These are phyloP conservation scores for Orychophragmus violaceus DNA, from an alignment of 345 rosid genomes.

Conservation along the genomic window DNA sequence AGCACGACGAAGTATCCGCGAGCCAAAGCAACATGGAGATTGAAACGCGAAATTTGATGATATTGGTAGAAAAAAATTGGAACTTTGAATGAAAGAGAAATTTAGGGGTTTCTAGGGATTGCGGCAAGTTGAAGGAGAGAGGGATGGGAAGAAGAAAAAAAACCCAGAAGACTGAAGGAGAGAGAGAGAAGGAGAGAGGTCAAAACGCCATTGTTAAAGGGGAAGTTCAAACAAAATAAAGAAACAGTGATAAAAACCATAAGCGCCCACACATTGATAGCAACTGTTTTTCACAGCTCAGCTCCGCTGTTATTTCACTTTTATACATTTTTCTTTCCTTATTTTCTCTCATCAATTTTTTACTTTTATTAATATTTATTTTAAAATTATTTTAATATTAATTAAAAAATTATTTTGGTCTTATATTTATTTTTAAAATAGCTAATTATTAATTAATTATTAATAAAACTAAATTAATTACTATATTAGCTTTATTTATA, in stretches of 20 bases:
- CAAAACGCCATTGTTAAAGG: conserved; percentile 36
- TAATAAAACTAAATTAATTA: too few species aligned
- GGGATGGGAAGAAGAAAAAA: conserved; percentile 37
- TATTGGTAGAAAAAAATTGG: conserved; percentile 30
- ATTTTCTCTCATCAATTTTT: conserved; percentile 12
- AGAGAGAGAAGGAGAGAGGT: conserved; percentile 4
- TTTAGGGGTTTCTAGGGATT: conserved; percentile 30
- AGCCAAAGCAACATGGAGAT: conserved; percentile 26
- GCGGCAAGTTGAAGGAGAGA: conserved; percentile 40
- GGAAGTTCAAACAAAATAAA: conserved; percentile 26
- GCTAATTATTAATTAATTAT: too few species aligned
- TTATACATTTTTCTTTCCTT: neutral
- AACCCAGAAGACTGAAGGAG: conserved; percentile 25
- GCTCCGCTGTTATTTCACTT: conserved; percentile 34
- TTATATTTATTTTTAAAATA: too few species aligned
- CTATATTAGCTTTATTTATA: too few species aligned
- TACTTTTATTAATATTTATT: too few species aligned
- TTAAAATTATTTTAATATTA: too few species aligned
- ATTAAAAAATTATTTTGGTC: too few species aligned
- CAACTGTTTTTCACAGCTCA: conserved; percentile 51
- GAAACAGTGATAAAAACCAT: conserved; percentile 13
- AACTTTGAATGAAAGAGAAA: conserved; percentile 14
- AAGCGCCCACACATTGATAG: conserved; percentile 38
- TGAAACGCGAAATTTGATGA: conserved; percentile 22
- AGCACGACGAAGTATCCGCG: neutral